Evolutionary conservation across 202 grass and related monocot genomes (phyloP), one percentile per base, ranked within the genome.

Genomic region (Alloteropsis angusta): DNA sequence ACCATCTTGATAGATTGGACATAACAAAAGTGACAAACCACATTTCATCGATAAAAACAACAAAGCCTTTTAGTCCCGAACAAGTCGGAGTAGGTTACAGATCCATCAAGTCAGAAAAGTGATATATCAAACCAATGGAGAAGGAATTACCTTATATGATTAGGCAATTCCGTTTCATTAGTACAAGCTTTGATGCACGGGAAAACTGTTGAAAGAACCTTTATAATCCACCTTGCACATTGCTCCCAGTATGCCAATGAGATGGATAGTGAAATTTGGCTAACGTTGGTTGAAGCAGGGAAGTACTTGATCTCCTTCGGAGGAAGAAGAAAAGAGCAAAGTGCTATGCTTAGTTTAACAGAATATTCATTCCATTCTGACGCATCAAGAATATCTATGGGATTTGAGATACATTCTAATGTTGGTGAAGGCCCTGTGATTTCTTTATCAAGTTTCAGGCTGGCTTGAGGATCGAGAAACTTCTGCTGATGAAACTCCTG

Each of bases 181-280:
- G 86, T 81, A 82, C 95, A 98, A 62, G 92, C 92, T 74, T 98
- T 90, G 37, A 98, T 95, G 77, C 91, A 98, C 17, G 92, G 95
- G 74, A 95, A 93, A 77, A 90, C 92, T 72, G 95, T 98, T 49
- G 87, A 77, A 82, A 98, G 86, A 88, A 94, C 90, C 82, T 92
- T 98, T 70, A 98, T 90, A 55, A 94, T 85, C 92, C 95, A 98
- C 67, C 92, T 90, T 37, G 78, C 88, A 83, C 89, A 87, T 90
- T 94, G 95, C 59, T 98, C 95, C 87, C 95, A 92, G 82, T 94
- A 98, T 46, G 87, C 95, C 77, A 94, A 78, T 26, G 95, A 90
- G 71, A 90, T 82, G 83, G 89, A 83, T 46, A 87, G 72, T 45
- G 85, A 88, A 88, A 85, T 87, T 83, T 84, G 83, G 70, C 80